Evolutionary conservation across 306 rosid genomes (phyloP), one percentile per base, ranked within the genome.

Genomic region (Astragalus membranaceus): DNA sequence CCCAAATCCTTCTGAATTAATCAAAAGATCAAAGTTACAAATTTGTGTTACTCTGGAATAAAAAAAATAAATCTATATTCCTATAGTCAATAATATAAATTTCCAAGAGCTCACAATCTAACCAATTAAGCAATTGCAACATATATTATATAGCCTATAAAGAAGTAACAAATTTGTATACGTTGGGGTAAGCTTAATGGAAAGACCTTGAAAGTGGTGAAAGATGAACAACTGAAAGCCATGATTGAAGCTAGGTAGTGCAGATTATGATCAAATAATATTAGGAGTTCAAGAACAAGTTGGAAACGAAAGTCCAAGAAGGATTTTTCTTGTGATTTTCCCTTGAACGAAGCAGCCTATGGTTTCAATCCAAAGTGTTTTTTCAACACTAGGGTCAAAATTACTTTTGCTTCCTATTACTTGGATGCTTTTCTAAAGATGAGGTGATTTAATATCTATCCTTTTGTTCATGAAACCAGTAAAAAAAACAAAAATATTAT

Each of bases 1-100:
- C 82, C 65, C 54, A 80, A 51, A 5, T 86, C 85, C 55, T 77
- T 84, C 90, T 87, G 89, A 26, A 43, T 52, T 50, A 8, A 26
- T 7, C 41, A 66, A 41, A 54, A 43, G 10, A 55, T 32, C 61
- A 70, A 10, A 72, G 8, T 39, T 26, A 29, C 8, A 73, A 32
- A 54, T 43, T 20, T 20, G 23, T 20, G 23, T 20, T 20, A 2
- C 23, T 20, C 23, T 20, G 23, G 23, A 20, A 20, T 20, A 20
- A 20, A 20, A 20, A 0, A 20, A 20, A 20, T 20, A 20, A 20
- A 20, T 20, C 23, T 20, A 20, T 20, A 20, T 20, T 20, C 23
- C 23, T 20, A 20, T 20, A 20, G 23, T 9, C 7, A 43, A 10
- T 43, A 4, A 26, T 1, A 60, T 15, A 1, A 10, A 15, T 43